Base-by-base conservation (phyloP, 208 protist species). In the Trypanosoma conorhini region DNA sequence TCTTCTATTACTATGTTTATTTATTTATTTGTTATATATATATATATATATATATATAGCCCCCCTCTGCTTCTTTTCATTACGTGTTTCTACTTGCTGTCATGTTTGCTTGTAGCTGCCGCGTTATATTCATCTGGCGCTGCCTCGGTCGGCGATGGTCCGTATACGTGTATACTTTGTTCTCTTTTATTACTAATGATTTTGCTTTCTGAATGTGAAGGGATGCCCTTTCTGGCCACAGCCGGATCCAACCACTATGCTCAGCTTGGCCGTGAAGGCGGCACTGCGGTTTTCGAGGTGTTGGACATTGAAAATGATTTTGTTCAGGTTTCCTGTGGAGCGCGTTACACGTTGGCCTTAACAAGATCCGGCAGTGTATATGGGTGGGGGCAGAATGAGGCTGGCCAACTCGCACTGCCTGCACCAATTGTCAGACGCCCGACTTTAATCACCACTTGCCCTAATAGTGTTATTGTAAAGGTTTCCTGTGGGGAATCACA, bases 201-300 rank as follows among this genome's bases (percentile, higher is more conserved):
- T 46, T 68, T 68, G 1, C 7, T 59, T 35, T 40, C 12, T 44
- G 8, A 0, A 13, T 26, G 48, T 48, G 44, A 65, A 59, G 24
- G 19, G 35, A 76, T 76, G 54, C 55, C 56, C 38, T 17, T 76
- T 64, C 42, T 76, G 24, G 71, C 52, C 15, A 70, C 61, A 58
- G 59, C 71, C 24, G 61, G 62, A 0, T 71, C 64, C 48, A 70
- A 70, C 30, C 46, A 52, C 22, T 42, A 70, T 57, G 71, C 59
- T 19, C 71, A 70, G 50, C 55, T 76, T 33, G 71, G 62, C 10
- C 44, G 71, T 38, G 56, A 38, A 38, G 59, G 64, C n/a, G 71
- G 64, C 22, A 42, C 40, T 35, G 61, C 55, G 9, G 38, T 74
- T 62, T 76, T 68, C 51, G 57, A 66, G 38, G 35, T 70, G 17